These are phyloP conservation scores for Lagerstroemia speciosa DNA, from an alignment of 345 rosid genomes.

Conservation along the genomic window DNA sequence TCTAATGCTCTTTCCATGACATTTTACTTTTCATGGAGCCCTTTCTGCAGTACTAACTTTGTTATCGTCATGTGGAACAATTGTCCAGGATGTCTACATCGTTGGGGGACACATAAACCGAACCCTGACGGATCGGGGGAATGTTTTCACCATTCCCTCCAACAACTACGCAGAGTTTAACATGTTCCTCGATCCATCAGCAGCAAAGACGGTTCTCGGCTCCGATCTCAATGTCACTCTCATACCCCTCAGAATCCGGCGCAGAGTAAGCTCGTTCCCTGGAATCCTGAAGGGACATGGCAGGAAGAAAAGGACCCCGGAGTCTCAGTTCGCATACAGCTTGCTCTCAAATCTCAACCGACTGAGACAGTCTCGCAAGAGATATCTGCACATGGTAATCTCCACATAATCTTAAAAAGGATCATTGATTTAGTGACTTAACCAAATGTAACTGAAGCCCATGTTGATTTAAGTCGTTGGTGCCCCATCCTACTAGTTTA, in stretches of 20 bases:
- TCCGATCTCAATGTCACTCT: constrained; percentile 60
- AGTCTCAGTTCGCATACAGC: constrained; percentile 37
- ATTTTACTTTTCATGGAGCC: too few species aligned
- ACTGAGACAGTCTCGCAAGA: constrained; percentile 35
- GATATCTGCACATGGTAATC: constrained; percentile 59
- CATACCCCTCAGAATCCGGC: constrained; percentile 57
- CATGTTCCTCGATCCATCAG: constrained; percentile 80
- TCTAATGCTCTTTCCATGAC: too few species aligned
- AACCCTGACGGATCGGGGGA: constrained; percentile 35
- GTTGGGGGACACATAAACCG: constrained; percentile 73
- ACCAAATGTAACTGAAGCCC: background rate
- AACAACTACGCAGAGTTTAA: constrained; percentile 67
- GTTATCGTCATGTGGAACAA: background rate
- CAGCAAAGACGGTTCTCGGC: constrained; percentile 59
- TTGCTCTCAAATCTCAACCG: constrained; percentile 43
- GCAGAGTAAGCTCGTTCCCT: constrained; percentile 34
- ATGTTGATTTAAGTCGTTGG: too few species aligned
- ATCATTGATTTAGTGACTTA: background rate
- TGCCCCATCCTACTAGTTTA: too few species aligned
- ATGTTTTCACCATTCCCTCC: constrained; percentile 38
- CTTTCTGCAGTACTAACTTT: background rate
- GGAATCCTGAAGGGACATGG: constrained; percentile 23
- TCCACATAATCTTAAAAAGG: background rate
- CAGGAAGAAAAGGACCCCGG: constrained; percentile 37
- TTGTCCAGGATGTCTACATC: constrained; percentile 51